Percentiles rank a stretch among this genome's conserved stretches.
These are phyloP conservation scores for Coemansia sp. DNA, from an alignment of 192 early-diverging fungal species.

Conservation along the genomic window DNA sequence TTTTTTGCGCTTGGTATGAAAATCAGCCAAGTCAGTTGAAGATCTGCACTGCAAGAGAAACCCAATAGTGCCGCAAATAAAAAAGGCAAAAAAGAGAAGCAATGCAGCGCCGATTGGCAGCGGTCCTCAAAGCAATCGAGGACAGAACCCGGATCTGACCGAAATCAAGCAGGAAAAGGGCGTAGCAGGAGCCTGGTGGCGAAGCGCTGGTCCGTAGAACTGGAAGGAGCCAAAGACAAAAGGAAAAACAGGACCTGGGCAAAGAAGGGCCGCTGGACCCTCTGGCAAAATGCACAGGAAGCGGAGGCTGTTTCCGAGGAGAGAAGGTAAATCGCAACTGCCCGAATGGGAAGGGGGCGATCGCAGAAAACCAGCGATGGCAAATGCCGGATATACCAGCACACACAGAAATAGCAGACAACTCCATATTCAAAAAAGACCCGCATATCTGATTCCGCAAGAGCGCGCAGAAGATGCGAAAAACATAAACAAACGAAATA, in stretches of 20 bases:
- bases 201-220: too few relatives aligned
- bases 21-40: too few relatives aligned
- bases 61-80: too few relatives aligned
- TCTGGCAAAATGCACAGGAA: background rate
- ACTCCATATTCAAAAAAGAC: background rate
- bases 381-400: background rate
- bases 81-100: too few relatives aligned
- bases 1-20: too few relatives aligned
- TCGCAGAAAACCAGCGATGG: background rate
- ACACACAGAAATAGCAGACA: background rate
- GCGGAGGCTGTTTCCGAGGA: background rate
- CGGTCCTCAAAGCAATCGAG: too few relatives aligned
- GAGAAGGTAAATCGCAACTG: background rate
- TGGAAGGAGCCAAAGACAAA: background rate
- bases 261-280: background rate
- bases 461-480: background rate
- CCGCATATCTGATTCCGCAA: background rate
- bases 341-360: background rate
- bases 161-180: too few relatives aligned
- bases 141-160: too few relatives aligned
- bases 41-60: too few relatives aligned
- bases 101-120: too few relatives aligned
- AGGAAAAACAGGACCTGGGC: background rate
- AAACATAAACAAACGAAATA: background rate
- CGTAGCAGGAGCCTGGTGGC: too few relatives aligned